Base-by-base conservation (phyloP, 2,329 filamentous ascomycete species). In the Pseudogymnoascus sp. region DNA sequence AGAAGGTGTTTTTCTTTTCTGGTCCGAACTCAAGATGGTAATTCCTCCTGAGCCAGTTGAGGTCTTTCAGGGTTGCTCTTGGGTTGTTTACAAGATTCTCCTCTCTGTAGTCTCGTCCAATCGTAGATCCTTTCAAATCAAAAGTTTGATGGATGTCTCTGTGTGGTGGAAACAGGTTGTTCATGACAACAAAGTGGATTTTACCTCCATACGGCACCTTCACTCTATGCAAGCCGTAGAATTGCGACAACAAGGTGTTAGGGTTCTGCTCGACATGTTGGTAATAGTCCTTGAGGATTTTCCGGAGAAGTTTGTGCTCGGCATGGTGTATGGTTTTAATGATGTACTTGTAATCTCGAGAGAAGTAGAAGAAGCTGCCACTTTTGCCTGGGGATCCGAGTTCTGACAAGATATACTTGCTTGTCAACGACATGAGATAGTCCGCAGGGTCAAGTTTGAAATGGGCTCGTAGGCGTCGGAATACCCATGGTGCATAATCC, bases 131-230 rank as follows among this genome's bases (percentile, higher is more conserved):
- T 76, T 99, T 99, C 68, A 99, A 75, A 74, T 99, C 94, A 71
- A 96, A 99, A 2, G 92, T 99, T 71, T 91, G 86, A 76, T 99
- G 94, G 64, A 99, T 97, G 74, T 99, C 94, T 68, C 93, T 85
- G 76, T 99, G 94, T 5, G 94, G 93, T 10, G 94, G 94, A 71
- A 99, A 99, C 13, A 99, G 83, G 74, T 99, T 99, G 79, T 99
- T 99, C 94, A 99, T 99, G 72, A 99, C 92, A 63, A 99, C 94
- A 69, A 99, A 99, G 75, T 99, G 94, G 61, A 97, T 97, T 78
- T 99, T 99, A 72, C 93, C 88, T 65, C 94, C 94, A 72, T 96
- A 97, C 0, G 93, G 92, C 79, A 97, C 95, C 81, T 99, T 99
- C 70, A 99, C 94, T 64, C 94, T 87, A 75, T 99, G 94, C 15